Percentiles rank a stretch among this genome's conserved stretches.
Conservation (phyloP, 805 yeast species). For the Barnettozyma siamensis region DNA sequence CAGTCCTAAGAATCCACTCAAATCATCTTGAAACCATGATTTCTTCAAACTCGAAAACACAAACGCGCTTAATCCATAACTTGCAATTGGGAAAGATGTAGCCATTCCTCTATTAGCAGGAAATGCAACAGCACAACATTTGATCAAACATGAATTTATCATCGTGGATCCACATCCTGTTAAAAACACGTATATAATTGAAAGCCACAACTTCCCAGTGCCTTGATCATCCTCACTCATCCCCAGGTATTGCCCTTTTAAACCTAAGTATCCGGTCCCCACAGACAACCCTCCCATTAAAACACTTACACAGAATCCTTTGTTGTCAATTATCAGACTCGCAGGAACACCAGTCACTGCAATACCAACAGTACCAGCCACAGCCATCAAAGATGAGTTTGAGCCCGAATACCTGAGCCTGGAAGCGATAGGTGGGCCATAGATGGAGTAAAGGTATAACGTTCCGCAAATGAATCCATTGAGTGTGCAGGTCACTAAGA, state of each 20-base stretch:
- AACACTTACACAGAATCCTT: slow-evolving; percentile 52
- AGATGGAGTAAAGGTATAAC: slow-evolving; percentile 67
- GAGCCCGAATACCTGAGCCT: slow-evolving; percentile 54
- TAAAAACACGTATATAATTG: slow-evolving; percentile 41
- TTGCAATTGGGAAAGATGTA: slow-evolving; percentile 67
- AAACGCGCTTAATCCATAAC: slow-evolving; percentile 71
- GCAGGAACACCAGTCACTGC: slow-evolving; percentile 63
- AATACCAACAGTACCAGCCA: slow-evolving; percentile 61
- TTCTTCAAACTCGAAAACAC: slow-evolving; percentile 54
- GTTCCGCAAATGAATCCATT: slow-evolving; percentile 65
- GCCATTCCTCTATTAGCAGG: slow-evolving; percentile 70
- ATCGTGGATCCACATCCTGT: slow-evolving; percentile 71
- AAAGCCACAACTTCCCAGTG: slow-evolving; percentile 29
- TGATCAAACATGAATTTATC: slow-evolving; percentile 57
- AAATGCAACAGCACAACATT: slow-evolving; percentile 66
- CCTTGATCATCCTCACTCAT: slow-evolving; percentile 26
- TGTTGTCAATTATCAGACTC: slow-evolving; percentile 56
- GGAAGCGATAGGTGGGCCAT: slow-evolving; percentile 68
- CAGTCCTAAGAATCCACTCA: slow-evolving; percentile 46
- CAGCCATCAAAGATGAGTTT: slow-evolving; percentile 57
- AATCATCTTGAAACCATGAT: slow-evolving; percentile 49
- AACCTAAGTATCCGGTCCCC: slow-evolving; percentile 48
- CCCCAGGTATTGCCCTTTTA: slow-evolving; percentile 39
- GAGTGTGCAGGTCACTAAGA: slow-evolving; percentile 18
- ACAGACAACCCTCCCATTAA: slow-evolving; percentile 45